phyloP scores from a whole-genome alignment of 2,329 filamentous ascomycete species.

The Scytalidium lignicola region DNA sequence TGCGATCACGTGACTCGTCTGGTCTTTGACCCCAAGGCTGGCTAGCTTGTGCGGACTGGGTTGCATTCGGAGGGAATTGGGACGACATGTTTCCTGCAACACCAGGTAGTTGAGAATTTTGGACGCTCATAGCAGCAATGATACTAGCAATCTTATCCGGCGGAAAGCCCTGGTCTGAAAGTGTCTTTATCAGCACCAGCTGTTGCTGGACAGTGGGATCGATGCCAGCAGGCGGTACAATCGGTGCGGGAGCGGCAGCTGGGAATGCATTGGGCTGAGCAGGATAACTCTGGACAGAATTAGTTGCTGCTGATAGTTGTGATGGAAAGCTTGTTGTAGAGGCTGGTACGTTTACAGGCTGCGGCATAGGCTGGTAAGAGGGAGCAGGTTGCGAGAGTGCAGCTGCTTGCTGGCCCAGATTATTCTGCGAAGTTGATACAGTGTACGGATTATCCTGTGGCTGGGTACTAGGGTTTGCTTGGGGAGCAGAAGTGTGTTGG shows the following conservation, averaged over 20 bases:
- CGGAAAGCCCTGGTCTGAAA: constrained; percentile 70
- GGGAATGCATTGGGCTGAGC: constrained; percentile 31
- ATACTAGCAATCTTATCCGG: constrained; percentile 65
- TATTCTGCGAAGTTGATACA: constrained; percentile 43
- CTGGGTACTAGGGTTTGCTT: constrained; percentile 17
- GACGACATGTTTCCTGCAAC: constrained; percentile 21
- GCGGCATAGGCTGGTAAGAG: constrained; percentile 36
- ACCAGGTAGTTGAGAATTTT: constrained; percentile 17
- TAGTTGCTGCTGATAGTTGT: constrained; percentile 28
- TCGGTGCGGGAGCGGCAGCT: constrained; percentile 30
- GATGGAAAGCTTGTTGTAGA: constrained; percentile 23
- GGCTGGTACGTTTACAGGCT: constrained; percentile 55
- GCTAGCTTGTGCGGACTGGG: constrained; percentile 26
- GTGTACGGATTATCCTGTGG: constrained; percentile 31
- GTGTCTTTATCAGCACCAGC: constrained; percentile 67
- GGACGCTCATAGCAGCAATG: constrained; percentile 29
- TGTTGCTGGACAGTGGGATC: constrained; percentile 62
- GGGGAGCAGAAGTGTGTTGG: constrained; percentile 54
- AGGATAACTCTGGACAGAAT: constrained; percentile 32
- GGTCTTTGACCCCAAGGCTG: constrained; percentile 34
- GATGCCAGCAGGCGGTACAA: constrained; percentile 33
- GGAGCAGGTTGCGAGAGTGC: constrained; percentile 20
- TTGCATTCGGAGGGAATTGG: constrained; percentile 17
- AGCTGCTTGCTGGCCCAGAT: constrained; percentile 27
- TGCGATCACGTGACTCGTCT: constrained; percentile 49